These are phyloP conservation scores for Flaveria trinervia DNA, from an alignment of 129 eudicot genomes.

Conservation along the genomic window DNA sequence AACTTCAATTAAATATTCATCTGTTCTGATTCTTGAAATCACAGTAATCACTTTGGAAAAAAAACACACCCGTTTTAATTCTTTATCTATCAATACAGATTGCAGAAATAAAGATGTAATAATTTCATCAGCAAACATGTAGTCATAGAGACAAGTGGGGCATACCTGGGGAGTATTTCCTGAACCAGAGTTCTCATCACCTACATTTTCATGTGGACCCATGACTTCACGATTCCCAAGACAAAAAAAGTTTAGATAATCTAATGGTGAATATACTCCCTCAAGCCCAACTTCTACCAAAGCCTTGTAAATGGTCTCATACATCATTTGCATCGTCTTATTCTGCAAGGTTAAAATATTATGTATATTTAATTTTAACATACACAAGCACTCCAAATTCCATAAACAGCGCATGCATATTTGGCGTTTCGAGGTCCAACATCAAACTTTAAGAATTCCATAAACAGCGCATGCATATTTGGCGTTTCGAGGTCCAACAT, in stretches of 20 bases:
- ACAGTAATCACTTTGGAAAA: not conserved
- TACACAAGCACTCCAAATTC: not conserved
- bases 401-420: conserved; percentile 2
- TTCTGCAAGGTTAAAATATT: conserved; percentile 46
- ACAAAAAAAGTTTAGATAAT: conserved; percentile 86
- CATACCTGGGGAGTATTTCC: conserved; percentile 82
- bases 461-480: conserved; percentile 1
- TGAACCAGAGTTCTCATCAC: conserved; percentile 35
- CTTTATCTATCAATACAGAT: conserved; percentile 9
- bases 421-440: not conserved
- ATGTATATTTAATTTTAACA: not conserved
- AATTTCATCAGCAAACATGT: not conserved
- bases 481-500: not conserved
- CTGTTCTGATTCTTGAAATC: not conserved
- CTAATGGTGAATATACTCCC: conserved; percentile 71
- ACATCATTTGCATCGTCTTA: conserved; percentile 99
- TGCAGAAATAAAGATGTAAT: not conserved
- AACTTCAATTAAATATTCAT: no score
- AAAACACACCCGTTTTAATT: not conserved
- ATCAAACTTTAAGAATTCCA: conserved; percentile 5
- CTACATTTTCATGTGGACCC: conserved; percentile 28
- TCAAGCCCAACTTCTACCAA: conserved; percentile 91
- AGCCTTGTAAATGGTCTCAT: conserved; percentile 87
- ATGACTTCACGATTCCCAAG: conserved; percentile 87
- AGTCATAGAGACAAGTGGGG: conserved; percentile 9